Conservation (phyloP, 2,329 filamentous ascomycete species). For the Mariannaea elegans region DNA sequence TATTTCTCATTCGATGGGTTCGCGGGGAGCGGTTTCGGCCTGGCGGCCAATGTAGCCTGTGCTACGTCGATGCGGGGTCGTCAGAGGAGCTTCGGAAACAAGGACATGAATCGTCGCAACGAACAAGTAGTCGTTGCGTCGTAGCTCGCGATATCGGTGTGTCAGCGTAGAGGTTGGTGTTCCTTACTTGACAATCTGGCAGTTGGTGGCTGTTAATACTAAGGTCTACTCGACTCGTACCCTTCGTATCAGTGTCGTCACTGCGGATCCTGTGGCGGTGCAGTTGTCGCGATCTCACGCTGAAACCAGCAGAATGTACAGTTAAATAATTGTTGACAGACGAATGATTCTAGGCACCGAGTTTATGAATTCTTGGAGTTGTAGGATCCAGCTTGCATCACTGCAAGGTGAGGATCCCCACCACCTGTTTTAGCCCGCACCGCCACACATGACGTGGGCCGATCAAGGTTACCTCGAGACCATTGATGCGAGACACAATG, state of each 20-base stretch:
- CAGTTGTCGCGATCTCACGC: slow-evolving; percentile 9
- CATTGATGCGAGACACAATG: background rate
- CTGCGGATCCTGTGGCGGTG: slow-evolving; percentile 32
- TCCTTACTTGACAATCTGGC: too few species aligned
- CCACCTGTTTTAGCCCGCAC: slow-evolving; percentile 35
- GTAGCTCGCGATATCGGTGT: too few species aligned
- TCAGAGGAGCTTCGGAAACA: too few species aligned
- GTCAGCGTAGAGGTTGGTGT: too few species aligned
- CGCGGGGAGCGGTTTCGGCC: too few species aligned
- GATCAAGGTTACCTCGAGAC: background rate
- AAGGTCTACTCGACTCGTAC: slow-evolving; percentile 1
- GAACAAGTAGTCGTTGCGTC: too few species aligned
- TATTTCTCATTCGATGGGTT: slow-evolving; percentile 8
- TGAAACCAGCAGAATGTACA: background rate
- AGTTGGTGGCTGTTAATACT: background rate
- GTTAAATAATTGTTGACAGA: background rate
- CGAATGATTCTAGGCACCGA: slow-evolving; percentile 4
- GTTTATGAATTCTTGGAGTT: slow-evolving; percentile 3
- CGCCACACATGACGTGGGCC: slow-evolving; percentile 41
- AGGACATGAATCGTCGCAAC: too few species aligned
- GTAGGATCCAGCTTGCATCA: slow-evolving; percentile 25
- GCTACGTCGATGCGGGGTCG: too few species aligned
- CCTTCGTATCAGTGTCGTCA: slow-evolving; percentile 37
- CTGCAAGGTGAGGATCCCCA: slow-evolving; percentile 25
- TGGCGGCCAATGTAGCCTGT: too few species aligned